Evolutionary conservation across 257 asterid species (phyloP).

Genomic region (Solanum sitiens): DNA sequence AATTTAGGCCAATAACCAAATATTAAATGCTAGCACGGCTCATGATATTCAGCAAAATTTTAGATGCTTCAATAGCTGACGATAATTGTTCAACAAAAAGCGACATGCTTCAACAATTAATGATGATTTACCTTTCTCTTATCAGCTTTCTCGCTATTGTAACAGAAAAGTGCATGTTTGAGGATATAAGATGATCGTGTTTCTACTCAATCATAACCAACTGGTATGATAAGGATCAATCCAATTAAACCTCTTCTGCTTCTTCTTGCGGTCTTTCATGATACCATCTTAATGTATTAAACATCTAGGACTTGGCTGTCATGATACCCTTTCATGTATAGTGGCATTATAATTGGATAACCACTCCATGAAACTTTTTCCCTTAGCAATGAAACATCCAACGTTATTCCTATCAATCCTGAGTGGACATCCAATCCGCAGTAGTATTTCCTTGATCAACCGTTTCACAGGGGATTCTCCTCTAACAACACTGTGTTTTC

Average conservation of each 20-base stretch:
- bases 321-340: not conserved
- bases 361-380: constrained; percentile 61
- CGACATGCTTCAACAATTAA: not conserved
- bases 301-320: not conserved
- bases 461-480: constrained; percentile 71
- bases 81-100: not conserved
- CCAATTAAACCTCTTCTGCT: not conserved
- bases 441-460: constrained; percentile 45
- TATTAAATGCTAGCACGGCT: not conserved
- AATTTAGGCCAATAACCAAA: not conserved
- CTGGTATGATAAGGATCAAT: not conserved
- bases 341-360: constrained; percentile 9
- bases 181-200: not conserved
- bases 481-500: constrained; percentile 62
- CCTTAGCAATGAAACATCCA: constrained; percentile 76
- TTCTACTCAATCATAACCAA: not conserved
- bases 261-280: not conserved
- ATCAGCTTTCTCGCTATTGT: not conserved
- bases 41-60: not conserved
- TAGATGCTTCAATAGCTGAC: not conserved
- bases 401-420: constrained; percentile 59
- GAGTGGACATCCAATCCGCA: constrained; percentile 56
- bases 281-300: not conserved
- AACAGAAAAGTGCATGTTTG: not conserved
- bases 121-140: not conserved